Conservation (phyloP, 2,329 filamentous ascomycete species). For the Aspergillus ustus region DNA sequence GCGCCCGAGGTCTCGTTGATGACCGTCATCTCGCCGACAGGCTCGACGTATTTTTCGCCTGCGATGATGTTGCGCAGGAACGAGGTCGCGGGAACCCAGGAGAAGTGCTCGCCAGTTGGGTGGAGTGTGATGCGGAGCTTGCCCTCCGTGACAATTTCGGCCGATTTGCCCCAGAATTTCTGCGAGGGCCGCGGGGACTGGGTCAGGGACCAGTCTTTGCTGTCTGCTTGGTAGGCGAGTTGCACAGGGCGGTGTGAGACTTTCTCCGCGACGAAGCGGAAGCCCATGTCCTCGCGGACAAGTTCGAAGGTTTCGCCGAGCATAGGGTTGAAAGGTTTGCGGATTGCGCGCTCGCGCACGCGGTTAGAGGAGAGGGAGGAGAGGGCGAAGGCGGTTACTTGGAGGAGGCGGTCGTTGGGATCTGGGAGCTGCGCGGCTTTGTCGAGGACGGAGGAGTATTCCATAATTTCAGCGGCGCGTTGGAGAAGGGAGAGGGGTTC, state of each 20-base stretch:
- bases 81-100: conserved; percentile 84
- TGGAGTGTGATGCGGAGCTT: conserved; percentile 79
- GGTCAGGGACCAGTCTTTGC: conserved; percentile 79
- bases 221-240: conserved; percentile 91
- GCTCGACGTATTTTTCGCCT: conserved; percentile 97
- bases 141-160: conserved; percentile 91
- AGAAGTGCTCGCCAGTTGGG: conserved; percentile 78
- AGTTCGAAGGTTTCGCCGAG: conserved; percentile 95
- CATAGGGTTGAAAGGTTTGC: conserved; percentile 97
- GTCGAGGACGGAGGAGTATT: conserved; percentile 86
- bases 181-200: conserved; percentile 88
- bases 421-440: conserved; percentile 63
- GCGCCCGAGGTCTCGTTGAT: conserved; percentile 81
- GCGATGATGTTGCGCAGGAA: conserved; percentile 96
- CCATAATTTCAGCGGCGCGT: conserved; percentile 84
- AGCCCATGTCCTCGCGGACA: conserved; percentile 82
- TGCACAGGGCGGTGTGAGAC: conserved; percentile 90
- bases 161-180: conserved; percentile 98
- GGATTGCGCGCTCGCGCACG: conserved; percentile 86
- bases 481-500: conserved; percentile 89
- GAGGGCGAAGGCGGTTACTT: conserved; percentile 87
- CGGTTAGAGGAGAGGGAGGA: conserved; percentile 81
- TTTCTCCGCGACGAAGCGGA: conserved; percentile 93
- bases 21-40: conserved; percentile 86
- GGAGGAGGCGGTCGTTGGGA: conserved; percentile 74